Conservation (phyloP, 2,329 filamentous ascomycete genomes). For the Colletotrichum cereale region DNA sequence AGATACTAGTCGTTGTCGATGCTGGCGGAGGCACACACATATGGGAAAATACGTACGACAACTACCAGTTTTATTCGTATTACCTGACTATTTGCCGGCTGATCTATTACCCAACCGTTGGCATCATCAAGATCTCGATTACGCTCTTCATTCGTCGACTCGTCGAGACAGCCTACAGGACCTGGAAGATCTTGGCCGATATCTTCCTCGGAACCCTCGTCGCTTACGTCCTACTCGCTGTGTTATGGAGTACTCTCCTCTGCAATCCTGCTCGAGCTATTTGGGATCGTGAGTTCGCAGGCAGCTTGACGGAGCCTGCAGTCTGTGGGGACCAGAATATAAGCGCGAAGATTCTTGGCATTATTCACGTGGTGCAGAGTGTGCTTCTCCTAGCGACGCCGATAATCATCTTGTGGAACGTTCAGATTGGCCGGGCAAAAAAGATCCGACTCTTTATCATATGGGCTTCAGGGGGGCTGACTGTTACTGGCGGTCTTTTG, state of each 20-base stretch:
- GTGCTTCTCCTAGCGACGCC: constrained; percentile 47
- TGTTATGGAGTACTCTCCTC: constrained; percentile 46
- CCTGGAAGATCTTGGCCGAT: constrained; percentile 47
- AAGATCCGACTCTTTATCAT: constrained; percentile 47
- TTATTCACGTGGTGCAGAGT: constrained; percentile 50
- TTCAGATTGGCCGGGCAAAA: constrained; percentile 45
- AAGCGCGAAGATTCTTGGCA: constrained; percentile 43
- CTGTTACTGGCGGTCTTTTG: constrained; percentile 46
- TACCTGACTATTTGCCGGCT: constrained; percentile 31
- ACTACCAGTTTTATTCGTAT: constrained; percentile 37
- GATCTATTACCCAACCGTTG: constrained; percentile 37
- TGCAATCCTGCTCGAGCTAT: constrained; percentile 43
- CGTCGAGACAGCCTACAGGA: constrained; percentile 31
- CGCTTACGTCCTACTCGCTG: constrained; percentile 44
- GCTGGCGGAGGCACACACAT: constrained; percentile 34
- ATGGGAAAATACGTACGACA: constrained; percentile 37
- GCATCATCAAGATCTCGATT: constrained; percentile 39
- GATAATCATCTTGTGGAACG: constrained; percentile 48
- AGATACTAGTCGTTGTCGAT: constrained; percentile 38
- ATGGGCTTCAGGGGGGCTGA: constrained; percentile 47
- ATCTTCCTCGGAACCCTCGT: constrained; percentile 46
- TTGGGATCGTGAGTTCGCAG: constrained; percentile 32
- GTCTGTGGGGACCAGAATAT: constrained; percentile 33
- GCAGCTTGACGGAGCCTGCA: constrained; percentile 6
- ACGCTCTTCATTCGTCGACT: constrained; percentile 37